phyloP scores from a whole-genome alignment of 78 protist genomes.

The Polysphondylium violaceum region DNA sequence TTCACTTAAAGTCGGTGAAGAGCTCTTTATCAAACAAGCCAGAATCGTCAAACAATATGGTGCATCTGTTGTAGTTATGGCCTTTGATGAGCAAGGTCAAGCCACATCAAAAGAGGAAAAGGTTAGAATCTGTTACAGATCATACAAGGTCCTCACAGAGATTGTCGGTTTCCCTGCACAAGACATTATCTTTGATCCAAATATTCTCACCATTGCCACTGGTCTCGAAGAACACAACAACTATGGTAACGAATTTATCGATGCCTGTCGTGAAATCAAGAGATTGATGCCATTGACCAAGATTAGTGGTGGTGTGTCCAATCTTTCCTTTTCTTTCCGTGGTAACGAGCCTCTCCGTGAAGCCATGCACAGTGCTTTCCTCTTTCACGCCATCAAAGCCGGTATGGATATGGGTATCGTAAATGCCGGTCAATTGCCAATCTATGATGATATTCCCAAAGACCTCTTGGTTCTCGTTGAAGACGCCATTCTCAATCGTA shows the following conservation, averaged over 20 bases:
- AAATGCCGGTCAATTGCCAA: constrained; percentile 97
- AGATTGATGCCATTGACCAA: constrained; percentile 86
- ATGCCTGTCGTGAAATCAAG: constrained; percentile 90
- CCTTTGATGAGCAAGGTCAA: constrained; percentile 99
- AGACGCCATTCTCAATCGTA: constrained; percentile 82
- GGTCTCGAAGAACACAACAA: constrained; percentile 98
- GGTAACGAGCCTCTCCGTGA: constrained; percentile 95
- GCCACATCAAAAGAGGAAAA: constrained; percentile 92
- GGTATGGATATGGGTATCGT: constrained; percentile 99
- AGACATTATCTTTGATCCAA: constrained; percentile 99
- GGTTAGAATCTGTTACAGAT: constrained; percentile 95
- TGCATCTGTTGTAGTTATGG: constrained; percentile 98
- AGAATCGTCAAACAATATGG: constrained; percentile 89
- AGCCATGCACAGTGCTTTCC: constrained; percentile 97
- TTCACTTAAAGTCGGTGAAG: constrained; percentile 97
- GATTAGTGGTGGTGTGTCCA: constrained; percentile 98
- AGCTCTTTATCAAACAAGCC: constrained; percentile 93
- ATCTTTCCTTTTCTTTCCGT: constrained; percentile 99
- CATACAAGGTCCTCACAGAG: constrained; percentile 91
- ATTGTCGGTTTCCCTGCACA: constrained; percentile 91
- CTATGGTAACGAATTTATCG: constrained; percentile 97
- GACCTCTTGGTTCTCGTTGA: constrained; percentile 73
- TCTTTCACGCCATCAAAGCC: constrained; percentile 92
- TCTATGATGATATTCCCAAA: constrained; percentile 93
- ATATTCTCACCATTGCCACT: constrained; percentile 97